phyloP scores from a whole-genome alignment of 306 rosid species.

The Morella rubra region DNA sequence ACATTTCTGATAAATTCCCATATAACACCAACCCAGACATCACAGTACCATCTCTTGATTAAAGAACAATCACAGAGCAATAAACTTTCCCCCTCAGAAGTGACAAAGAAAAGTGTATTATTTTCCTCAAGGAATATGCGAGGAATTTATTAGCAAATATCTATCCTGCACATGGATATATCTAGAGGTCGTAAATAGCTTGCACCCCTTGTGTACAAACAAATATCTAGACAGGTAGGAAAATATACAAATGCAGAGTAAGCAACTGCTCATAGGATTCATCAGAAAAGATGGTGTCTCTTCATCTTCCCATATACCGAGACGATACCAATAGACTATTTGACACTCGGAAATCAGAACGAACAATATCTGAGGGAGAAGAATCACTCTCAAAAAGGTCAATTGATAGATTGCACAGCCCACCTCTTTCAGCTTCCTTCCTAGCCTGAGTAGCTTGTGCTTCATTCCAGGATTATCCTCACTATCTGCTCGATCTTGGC shows the following conservation, averaged over 20 bases:
- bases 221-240: not conserved
- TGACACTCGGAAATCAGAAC: not conserved
- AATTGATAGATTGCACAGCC: not conserved
- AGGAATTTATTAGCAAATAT: no score
- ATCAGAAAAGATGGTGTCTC: no score
- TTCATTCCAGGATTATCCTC: conserved; percentile 64
- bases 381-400: not conserved
- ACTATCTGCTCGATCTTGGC: conserved; percentile 51
- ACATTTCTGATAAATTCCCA: conserved; percentile 7
- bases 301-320: not conserved
- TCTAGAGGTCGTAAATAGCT: not conserved
- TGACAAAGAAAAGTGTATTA: not conserved
- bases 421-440: conserved; percentile 89
- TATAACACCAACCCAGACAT: not conserved
- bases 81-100: not conserved
- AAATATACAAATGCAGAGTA: not conserved
- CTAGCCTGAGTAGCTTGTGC: conserved; percentile 72
- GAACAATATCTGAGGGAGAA: not conserved
- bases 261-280: not conserved
- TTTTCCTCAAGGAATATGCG: not conserved
- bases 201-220: not conserved
- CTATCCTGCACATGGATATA: no score
- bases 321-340: not conserved
- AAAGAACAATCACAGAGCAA: not conserved
- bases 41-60: conserved; percentile 2